These are phyloP conservation scores for Camelina laxa DNA, from an alignment of 345 rosid genomes.

Conservation along the genomic window DNA sequence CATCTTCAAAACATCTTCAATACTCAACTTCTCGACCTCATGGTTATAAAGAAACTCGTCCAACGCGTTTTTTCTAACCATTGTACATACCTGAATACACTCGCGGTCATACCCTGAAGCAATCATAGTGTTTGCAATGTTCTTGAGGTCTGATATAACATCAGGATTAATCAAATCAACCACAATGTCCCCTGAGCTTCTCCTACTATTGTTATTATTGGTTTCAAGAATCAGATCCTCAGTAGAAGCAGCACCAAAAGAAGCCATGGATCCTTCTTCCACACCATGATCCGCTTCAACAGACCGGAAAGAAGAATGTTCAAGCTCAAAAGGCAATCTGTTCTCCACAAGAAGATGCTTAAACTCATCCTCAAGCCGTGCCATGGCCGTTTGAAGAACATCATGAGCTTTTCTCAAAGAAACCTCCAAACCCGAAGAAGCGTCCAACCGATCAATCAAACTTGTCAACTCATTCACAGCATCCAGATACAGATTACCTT, in stretches of 20 bases:
- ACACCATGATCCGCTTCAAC: constrained; percentile 63
- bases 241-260: constrained; percentile 69
- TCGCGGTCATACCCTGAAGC: constrained; percentile 67
- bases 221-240: constrained; percentile 61
- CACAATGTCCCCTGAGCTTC: constrained; percentile 54
- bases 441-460: constrained; percentile 63
- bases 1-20: constrained; percentile 83
- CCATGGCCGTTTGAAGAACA: constrained; percentile 84
- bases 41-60: constrained; percentile 76
- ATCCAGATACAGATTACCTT: constrained; percentile 57
- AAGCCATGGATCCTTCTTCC: constrained; percentile 57
- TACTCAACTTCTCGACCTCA: constrained; percentile 83
- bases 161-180: constrained; percentile 75
- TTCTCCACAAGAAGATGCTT: constrained; percentile 69
- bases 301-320: constrained; percentile 66
- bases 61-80: constrained; percentile 70
- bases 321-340: constrained; percentile 71
- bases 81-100: constrained; percentile 71
- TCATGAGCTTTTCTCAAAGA: constrained; percentile 67
- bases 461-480: constrained; percentile 60
- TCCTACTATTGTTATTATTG: constrained; percentile 58
- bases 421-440: constrained; percentile 39
- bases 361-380: constrained; percentile 87
- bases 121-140: constrained; percentile 75
- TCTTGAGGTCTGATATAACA: constrained; percentile 65